phyloP scores from a whole-genome alignment of 805 yeast genomes.

The Schwanniomyces pseudopolymorphus region DNA sequence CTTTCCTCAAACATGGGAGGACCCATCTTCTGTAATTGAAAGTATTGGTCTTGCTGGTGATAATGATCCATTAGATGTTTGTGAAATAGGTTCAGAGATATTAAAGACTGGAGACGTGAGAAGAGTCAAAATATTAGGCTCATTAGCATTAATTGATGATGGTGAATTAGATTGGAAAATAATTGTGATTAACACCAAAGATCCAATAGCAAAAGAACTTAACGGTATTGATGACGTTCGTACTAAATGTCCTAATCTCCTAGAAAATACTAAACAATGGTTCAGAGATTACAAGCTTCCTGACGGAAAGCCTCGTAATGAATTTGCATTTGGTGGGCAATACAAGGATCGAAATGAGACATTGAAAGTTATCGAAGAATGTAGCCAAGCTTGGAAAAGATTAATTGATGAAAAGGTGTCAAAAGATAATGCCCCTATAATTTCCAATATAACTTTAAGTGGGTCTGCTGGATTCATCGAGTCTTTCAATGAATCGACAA shows the following conservation, averaged over 20 bases:
- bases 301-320: slow-evolving; percentile 96
- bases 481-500: slow-evolving; percentile 12
- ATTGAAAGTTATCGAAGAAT: slow-evolving; percentile 76
- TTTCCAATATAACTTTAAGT: slow-evolving; percentile 37
- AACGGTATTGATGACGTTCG: slow-evolving; percentile 91
- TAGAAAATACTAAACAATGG: slow-evolving; percentile 96
- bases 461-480: slow-evolving; percentile 23
- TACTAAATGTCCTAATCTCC: slow-evolving; percentile 84
- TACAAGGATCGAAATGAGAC: slow-evolving; percentile 87
- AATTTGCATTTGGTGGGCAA: slow-evolving; percentile 95
- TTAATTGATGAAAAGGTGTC: slow-evolving; percentile 61
- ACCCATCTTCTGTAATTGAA: slow-evolving; percentile 58
- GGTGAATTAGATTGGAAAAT: slow-evolving; percentile 93
- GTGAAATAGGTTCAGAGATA: slow-evolving; percentile 80
- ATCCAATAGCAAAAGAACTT: slow-evolving; percentile 84
- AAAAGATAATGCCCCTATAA: slow-evolving; percentile 28
- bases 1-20: slow-evolving; percentile 96
- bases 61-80: slow-evolving; percentile 57
- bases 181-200: slow-evolving; percentile 78
- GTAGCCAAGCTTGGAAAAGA: slow-evolving; percentile 79
- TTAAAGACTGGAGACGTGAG: slow-evolving; percentile 71
- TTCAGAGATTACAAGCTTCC: slow-evolving; percentile 97
- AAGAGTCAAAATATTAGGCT: slow-evolving; percentile 90
- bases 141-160: slow-evolving; percentile 91
- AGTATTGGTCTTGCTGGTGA: slow-evolving; percentile 46